These are phyloP conservation scores for Patellifolia procumbens DNA, from an alignment of 179 eudicot species.

Conservation along the genomic window DNA sequence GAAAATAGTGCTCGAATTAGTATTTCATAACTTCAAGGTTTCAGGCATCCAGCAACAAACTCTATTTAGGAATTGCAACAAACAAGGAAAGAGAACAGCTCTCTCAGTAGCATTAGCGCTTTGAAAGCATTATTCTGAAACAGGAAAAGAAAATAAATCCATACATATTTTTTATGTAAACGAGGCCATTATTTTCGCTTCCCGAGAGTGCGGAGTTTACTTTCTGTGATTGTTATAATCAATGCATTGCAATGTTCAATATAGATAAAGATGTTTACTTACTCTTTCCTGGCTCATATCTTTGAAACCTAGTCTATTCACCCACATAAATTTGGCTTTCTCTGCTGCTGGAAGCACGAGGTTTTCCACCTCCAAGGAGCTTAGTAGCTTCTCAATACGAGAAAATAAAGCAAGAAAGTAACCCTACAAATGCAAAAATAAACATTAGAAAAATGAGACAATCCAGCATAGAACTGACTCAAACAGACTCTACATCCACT, in stretches of 20 bases:
- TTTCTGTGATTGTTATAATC: neutral
- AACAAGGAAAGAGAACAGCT: neutral
- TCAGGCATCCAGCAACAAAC: neutral
- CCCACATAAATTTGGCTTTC: constrained; percentile 92
- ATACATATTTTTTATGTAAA: neutral
- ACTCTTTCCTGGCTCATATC: constrained; percentile 75
- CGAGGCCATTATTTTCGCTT: neutral
- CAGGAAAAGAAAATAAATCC: no score
- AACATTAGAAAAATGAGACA: neutral
- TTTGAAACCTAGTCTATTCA: constrained; percentile 76
- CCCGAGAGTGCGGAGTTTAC: neutral
- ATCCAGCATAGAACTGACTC: neutral
- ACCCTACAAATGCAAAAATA: constrained; percentile 46
- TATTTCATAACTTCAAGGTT: no score
- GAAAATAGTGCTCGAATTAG: neutral
- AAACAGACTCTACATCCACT: neutral
- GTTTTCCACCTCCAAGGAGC: constrained; percentile 64
- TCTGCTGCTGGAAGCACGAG: constrained; percentile 95
- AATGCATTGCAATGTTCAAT: neutral
- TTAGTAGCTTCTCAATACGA: constrained; percentile 66
- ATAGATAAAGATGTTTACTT: constrained; percentile 31
- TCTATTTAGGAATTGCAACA: no score
- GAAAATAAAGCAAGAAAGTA: constrained; percentile 77
- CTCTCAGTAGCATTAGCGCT: neutral
- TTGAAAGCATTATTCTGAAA: no score